A percentile compares a stretch with the other conserved stretches of the same genome.
Conservation (phyloP, 2,329 filamentous ascomycete genomes). For the Aureobasidium sp. region DNA sequence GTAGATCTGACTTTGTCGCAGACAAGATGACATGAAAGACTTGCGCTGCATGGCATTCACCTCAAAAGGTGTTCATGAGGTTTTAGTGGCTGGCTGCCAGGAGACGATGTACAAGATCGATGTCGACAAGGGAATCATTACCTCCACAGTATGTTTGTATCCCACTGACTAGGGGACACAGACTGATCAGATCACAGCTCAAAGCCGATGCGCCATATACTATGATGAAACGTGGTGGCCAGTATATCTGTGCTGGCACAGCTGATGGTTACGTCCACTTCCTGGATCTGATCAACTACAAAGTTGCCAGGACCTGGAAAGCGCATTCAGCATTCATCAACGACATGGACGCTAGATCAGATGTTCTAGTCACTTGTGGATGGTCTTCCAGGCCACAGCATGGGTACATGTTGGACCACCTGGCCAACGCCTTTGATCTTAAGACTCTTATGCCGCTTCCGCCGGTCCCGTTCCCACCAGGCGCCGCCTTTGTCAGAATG, state of each 20-base stretch:
- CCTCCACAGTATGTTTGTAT: slow-evolving; percentile 31
- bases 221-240: slow-evolving; percentile 78
- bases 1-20: slow-evolving; percentile 27
- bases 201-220: slow-evolving; percentile 71
- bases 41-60: slow-evolving; percentile 94
- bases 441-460: slow-evolving; percentile 83
- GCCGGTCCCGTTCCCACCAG: slow-evolving; percentile 85
- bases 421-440: slow-evolving; percentile 92
- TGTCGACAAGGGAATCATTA: slow-evolving; percentile 47
- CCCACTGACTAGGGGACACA: too few species aligned
- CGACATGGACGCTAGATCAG: slow-evolving; percentile 94
- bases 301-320: slow-evolving; percentile 78
- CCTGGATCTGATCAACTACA: slow-evolving; percentile 70
- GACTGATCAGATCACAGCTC: slow-evolving; percentile 41
- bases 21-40: slow-evolving; percentile 71
- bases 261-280: slow-evolving; percentile 76
- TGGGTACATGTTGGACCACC: slow-evolving; percentile 77
- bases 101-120: slow-evolving; percentile 73
- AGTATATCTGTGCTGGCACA: slow-evolving; percentile 89
- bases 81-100: slow-evolving; percentile 83
- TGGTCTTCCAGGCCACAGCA: slow-evolving; percentile 77
- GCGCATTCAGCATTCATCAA: slow-evolving; percentile 84
- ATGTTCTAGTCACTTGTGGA: slow-evolving; percentile 91
- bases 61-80: slow-evolving; percentile 71
- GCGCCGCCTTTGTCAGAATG: slow-evolving; percentile 91